Percentiles rank a stretch among this genome's conserved stretches.
Evolutionary conservation across 257 asterid species (phyloP).

Genomic region (Solanum pinnatisectum): DNA sequence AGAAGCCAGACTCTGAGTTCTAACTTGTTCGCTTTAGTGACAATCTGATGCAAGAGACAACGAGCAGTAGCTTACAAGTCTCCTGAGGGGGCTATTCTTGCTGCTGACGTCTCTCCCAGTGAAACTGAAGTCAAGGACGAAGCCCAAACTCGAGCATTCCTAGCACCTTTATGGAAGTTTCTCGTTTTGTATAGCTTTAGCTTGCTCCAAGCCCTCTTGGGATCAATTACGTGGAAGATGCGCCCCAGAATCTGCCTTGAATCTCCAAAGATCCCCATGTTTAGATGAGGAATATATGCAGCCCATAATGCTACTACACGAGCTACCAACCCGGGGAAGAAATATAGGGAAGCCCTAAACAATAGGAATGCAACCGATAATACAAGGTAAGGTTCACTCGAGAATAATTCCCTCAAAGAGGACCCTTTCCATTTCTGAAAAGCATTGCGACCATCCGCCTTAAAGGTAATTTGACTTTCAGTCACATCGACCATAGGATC

Average conservation of each 20-base stretch:
- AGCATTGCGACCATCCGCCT: constrained; percentile 1
- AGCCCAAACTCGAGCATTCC: constrained; percentile 77
- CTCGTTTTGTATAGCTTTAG: constrained; percentile 46
- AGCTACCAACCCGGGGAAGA: constrained; percentile 33
- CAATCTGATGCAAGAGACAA: background rate
- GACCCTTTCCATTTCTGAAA: constrained; percentile 14
- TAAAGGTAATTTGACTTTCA: constrained; percentile 13
- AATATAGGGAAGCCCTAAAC: constrained; percentile 30
- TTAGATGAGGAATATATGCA: constrained; percentile 44
- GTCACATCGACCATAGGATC: constrained; percentile 30
- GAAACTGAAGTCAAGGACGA: constrained; percentile 72
- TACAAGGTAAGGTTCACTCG: constrained; percentile 34
- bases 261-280: constrained; percentile 51
- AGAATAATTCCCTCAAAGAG: constrained; percentile 22
- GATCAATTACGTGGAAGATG: constrained; percentile 41
- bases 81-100: constrained; percentile 32
- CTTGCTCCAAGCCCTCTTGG: constrained; percentile 56
- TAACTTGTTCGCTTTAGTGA: background rate
- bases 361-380: constrained; percentile 33
- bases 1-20: background rate
- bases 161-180: constrained; percentile 56
- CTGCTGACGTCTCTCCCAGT: constrained; percentile 40
- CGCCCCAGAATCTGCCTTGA: constrained; percentile 50
- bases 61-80: constrained; percentile 5
- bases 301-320: constrained; percentile 37